Base-by-base conservation (phyloP, 2,329 filamentous ascomycete genomes). In the Sporothrix inflata region DNA sequence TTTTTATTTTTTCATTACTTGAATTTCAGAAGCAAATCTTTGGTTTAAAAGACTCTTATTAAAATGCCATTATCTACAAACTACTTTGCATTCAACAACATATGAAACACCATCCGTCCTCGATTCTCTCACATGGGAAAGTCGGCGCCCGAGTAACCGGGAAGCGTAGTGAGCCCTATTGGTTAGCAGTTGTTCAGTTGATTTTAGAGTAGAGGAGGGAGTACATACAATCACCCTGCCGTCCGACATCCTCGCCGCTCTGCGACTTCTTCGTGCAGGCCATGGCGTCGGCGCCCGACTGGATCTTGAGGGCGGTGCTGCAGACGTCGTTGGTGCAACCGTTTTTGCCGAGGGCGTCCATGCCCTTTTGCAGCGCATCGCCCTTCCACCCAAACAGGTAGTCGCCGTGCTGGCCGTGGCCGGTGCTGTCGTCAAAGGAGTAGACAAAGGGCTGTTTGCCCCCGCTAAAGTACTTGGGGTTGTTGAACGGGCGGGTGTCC, bases 311-410 rank as follows among this genome's bases (percentile, higher is more conserved):
- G 47, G 82, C 83, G 70, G 11, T 60, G 55, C 82, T 82, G 40
- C 77, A 76, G 42, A 81, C 75, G 82, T 86, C 83, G 67, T 84
- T 82, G 77, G 84, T 84, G 79, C 83, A 85, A 6, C 55, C 55
- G 55, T 60, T 38, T 73, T 75, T 76, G 75, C 55, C 55, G 1
- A 60, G 30, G 1, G 81, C 82, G 78, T 85, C 83, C 82, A 85
- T 83, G 76, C 83, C 82, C 78, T 79, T 82, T 77, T 86, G 85
- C 57, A 86, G 81, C 7, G 82, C 78, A 76, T 85, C 80, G 73
- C 80, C 83, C 77, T 85, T 83, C 84, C 84, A 85, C 71, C 84
- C 84, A 77, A 86, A 86, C 73, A 86, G 78, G 76, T 86, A 86
- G 78, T 86, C 85, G 38, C 84, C 84, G 77, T 86, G 84, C 27